phyloP scores from a whole-genome alignment of 768 basidiomycete genomes.

The Rhodosporidiobolus odoratus region DNA sequence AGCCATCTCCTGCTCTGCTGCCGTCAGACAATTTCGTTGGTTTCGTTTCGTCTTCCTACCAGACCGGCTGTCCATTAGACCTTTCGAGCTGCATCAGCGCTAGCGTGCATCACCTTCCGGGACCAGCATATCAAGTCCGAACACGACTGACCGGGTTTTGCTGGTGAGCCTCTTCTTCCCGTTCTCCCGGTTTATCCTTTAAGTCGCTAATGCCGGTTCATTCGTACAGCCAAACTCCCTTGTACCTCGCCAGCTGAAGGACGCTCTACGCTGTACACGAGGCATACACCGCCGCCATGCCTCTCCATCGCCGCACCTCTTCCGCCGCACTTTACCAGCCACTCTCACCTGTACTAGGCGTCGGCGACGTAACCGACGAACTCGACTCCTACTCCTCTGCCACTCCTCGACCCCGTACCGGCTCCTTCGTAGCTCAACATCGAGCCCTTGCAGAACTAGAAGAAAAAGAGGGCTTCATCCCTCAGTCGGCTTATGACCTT shows the following conservation, averaged over 20 bases:
- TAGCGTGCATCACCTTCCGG: too few species aligned
- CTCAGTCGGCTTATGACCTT: background rate
- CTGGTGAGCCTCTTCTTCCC: background rate
- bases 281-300: background rate
- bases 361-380: slow-evolving; percentile 13
- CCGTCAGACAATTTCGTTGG: too few species aligned
- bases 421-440: background rate
- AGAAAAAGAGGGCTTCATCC: slow-evolving; percentile 22
- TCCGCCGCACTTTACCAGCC: slow-evolving; percentile 11
- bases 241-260: too few species aligned
- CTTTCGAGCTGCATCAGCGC: too few species aligned
- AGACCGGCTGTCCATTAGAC: too few species aligned
- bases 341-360: background rate
- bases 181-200: background rate
- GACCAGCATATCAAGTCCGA: too few species aligned
- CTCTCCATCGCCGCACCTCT: slow-evolving; percentile 26
- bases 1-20: too few species aligned
- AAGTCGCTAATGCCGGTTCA: too few species aligned
- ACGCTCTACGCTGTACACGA: too few species aligned
- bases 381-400: slow-evolving; percentile 8
- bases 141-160: too few species aligned
- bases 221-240: too few species aligned
- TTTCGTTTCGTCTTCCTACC: too few species aligned
- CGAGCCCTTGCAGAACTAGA: slow-evolving; percentile 9
- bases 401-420: background rate